Evolutionary conservation across 495 filamentous ascomycete species (phyloP), one percentile per base, ranked within the genome.

Genomic region (Talaromyces nanjingensis): DNA sequence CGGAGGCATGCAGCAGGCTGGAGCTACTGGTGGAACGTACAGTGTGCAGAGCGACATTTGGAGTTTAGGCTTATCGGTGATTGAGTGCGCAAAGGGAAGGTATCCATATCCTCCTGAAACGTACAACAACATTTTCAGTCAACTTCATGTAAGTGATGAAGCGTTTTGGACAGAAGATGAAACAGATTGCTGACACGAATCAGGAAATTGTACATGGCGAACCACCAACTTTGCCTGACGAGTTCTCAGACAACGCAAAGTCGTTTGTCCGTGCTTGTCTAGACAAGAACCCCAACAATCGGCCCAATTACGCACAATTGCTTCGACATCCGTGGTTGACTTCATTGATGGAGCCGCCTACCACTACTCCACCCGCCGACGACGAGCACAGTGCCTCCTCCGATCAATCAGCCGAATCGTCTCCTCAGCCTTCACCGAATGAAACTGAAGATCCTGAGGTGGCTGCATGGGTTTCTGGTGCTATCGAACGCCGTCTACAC

Each of bases 101-200:
- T 99, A 99, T 71, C 94, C 94, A 4, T 99, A 99, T 70, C 96
- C 94, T 12, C 94, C 94, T 2, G 94, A 99, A 76, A 96, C 96
- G 0, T 99, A 96, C 70, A 93, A 93, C 73, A 98, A 97, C 67
- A 98, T 99, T 59, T 98, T 98, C 82, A 96, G 91, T 70, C 94
- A 99, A 72, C 79, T 99, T 60, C 93, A 90, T 71, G 94, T 98
- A 81, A 87, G 94, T 88, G 12, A 64, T 37, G 14, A 22, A 20
- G 53, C 16, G 12, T 20, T 55, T 3, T 7, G 18, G 8, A 20
- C 6, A 57, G 57, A 34, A 55, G 12, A 3, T 65, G 63, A 18
- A 33, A 20, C 60, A 45, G 22, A 33, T 52, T 33, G 24, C 65
- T 63, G n/a, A 70, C 49, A 2, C 25, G 54, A 59, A 29, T 5